Evolutionary conservation across 768 basidiomycete genomes (phyloP).

Genomic region (Cytidiella melzeri): DNA sequence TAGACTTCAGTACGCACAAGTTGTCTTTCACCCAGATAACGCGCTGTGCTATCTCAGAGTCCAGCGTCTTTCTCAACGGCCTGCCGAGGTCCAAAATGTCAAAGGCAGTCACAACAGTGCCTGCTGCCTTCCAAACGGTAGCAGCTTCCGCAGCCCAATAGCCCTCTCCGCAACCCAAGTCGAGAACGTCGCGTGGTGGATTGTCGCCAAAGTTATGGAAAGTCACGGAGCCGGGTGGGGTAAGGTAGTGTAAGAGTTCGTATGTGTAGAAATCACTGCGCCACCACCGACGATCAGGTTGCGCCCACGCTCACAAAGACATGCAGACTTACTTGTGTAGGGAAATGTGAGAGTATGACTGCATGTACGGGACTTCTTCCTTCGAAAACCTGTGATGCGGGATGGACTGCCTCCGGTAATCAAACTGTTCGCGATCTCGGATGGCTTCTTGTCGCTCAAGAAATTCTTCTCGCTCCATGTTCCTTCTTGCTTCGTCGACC

Average conservation of each 20-base stretch:
- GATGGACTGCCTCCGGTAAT: neutral
- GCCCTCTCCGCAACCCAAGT: conserved; percentile 73
- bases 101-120: conserved; percentile 54
- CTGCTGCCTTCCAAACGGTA: conserved; percentile 45
- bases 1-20: conserved; percentile 52
- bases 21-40: conserved; percentile 55
- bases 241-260: conserved; percentile 49
- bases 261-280: conserved; percentile 54
- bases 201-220: conserved; percentile 46
- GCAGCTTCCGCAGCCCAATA: conserved; percentile 64
- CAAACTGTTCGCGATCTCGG: neutral
- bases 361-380: conserved; percentile 46
- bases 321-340: conserved; percentile 44
- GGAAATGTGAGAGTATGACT: conserved; percentile 53
- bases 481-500: neutral
- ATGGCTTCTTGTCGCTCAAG: neutral
- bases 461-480: neutral
- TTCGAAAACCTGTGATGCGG: conserved; percentile 1
- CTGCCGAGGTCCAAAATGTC: conserved; percentile 44
- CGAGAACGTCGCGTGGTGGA: conserved; percentile 54
- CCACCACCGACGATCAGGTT: conserved; percentile 6
- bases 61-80: neutral
- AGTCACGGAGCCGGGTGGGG: conserved; percentile 46
- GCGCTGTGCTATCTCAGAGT: conserved; percentile 28
- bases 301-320: neutral